Evolutionary conservation across 768 basidiomycete genomes (phyloP).

Genomic region (Kwoniella sp.): DNA sequence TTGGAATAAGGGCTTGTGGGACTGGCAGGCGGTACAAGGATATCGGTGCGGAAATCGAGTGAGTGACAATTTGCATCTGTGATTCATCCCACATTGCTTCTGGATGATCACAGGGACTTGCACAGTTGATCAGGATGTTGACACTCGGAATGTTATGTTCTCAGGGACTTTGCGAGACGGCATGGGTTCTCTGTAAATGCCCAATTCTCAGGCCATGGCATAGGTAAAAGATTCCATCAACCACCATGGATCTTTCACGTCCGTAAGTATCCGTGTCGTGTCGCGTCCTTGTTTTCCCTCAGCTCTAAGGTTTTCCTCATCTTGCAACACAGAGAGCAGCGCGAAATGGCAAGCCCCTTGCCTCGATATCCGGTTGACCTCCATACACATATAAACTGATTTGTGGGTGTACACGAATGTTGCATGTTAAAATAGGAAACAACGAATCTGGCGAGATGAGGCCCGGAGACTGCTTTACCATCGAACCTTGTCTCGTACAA

Average conservation of each 20-base stretch:
- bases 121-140: background rate
- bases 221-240: conserved; percentile 76
- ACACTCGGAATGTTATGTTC: background rate
- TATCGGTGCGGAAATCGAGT: conserved; percentile 71
- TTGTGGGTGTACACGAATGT: too few relatives aligned
- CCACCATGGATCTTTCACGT: conserved; percentile 81
- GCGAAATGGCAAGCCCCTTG: too few relatives aligned
- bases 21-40: conserved; percentile 69
- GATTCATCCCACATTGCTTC: background rate
- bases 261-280: conserved; percentile 58
- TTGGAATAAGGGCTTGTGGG: conserved; percentile 73
- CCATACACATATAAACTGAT: too few relatives aligned
- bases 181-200: conserved; percentile 67
- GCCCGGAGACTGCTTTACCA: conserved; percentile 88
- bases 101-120: background rate
- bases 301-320: background rate
- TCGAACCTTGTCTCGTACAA: conserved; percentile 82
- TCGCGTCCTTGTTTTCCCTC: background rate
- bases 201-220: conserved; percentile 83
- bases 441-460: conserved; percentile 78
- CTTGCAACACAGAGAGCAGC: background rate
- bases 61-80: conserved; percentile 10
- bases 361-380: too few relatives aligned
- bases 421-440: too few relatives aligned
- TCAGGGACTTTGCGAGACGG: conserved; percentile 40